Conservation (phyloP, 2,329 filamentous ascomycete genomes). For the Leptographium galeiforme region DNA sequence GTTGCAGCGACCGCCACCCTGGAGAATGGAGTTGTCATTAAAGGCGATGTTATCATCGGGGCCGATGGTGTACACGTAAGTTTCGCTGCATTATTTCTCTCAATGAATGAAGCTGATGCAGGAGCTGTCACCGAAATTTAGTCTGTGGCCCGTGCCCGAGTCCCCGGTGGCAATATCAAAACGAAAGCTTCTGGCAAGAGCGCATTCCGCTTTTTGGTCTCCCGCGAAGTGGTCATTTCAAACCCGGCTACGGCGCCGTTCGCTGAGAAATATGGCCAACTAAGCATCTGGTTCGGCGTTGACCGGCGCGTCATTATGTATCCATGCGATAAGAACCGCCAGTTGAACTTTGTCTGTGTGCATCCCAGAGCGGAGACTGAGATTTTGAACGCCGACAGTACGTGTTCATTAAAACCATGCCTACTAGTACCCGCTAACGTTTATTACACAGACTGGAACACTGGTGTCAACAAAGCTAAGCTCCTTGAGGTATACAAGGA, state of each 20-base stretch:
- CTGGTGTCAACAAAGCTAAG: constrained; percentile 20
- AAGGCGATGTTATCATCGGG: constrained; percentile 36
- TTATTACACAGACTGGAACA: constrained; percentile 24
- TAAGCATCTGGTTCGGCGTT: constrained; percentile 26
- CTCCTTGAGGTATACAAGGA: constrained; percentile 25
- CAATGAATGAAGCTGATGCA: too few relatives aligned
- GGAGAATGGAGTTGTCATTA: constrained; percentile 25
- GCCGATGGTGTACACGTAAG: constrained; percentile 36
- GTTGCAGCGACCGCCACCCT: constrained; percentile 25
- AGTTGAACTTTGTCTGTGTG: constrained; percentile 37
- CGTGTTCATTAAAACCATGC: constrained; percentile 1
- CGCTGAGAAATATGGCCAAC: constrained; percentile 15
- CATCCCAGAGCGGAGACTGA: constrained; percentile 31
- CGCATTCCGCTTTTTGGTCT: constrained; percentile 43
- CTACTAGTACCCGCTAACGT: too few relatives aligned
- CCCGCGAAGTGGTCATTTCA: constrained; percentile 18
- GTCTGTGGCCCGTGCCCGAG: constrained; percentile 16
- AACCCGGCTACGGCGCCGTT: constrained; percentile 22
- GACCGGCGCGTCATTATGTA: constrained; percentile 34
- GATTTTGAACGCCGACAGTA: constrained; percentile 18
- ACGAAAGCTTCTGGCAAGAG: constrained; percentile 31
- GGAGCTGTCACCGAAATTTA: not conserved
- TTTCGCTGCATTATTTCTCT: not conserved
- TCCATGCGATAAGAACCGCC: constrained; percentile 28
- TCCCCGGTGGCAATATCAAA: constrained; percentile 9